These are phyloP conservation scores for Aspergillus melleus DNA, from an alignment of 2,329 filamentous ascomycete species.

Conservation along the genomic window DNA sequence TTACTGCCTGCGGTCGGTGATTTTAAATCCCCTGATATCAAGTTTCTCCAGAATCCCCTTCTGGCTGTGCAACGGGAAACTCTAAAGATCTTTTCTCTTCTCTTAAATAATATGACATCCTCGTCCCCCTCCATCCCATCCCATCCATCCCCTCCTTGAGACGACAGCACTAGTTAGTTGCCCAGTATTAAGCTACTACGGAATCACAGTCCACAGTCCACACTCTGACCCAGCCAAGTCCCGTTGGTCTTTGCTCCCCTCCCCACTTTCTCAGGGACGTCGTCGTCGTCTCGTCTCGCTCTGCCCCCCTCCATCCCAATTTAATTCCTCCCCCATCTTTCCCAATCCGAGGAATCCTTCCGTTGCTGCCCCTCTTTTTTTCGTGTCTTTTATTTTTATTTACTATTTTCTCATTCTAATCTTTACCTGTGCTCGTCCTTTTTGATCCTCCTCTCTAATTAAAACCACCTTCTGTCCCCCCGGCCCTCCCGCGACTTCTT, in stretches of 20 bases:
- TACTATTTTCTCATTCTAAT: not conserved
- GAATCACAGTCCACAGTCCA: too few relatives aligned
- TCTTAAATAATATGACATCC: too few relatives aligned
- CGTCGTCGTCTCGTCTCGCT: slow-evolving; percentile 2
- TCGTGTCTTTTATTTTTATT: not conserved
- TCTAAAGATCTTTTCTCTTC: too few relatives aligned
- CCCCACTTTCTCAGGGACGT: slow-evolving; percentile 12
- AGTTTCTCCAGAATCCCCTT: too few relatives aligned
- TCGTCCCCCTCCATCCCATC: too few relatives aligned
- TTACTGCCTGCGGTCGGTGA: too few relatives aligned
- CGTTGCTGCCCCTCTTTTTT: slow-evolving; percentile 8
- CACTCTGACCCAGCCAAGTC: slow-evolving; percentile 10
- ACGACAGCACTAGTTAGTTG: not conserved
- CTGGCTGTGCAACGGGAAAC: too few relatives aligned
- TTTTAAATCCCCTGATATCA: too few relatives aligned
- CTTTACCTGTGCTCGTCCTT: not conserved
- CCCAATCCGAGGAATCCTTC: not conserved
- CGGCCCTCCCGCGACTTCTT: not conserved
- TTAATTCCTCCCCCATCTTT: not conserved
- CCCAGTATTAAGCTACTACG: too few relatives aligned
- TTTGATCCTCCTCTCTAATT: not conserved
- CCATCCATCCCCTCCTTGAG: too few relatives aligned
- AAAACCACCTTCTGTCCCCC: not conserved
- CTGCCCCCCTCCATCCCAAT: not conserved
- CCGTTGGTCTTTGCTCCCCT: not conserved